Evolutionary conservation across 1,139 yeast genomes (phyloP).

Genomic region (Diutina sp.): DNA sequence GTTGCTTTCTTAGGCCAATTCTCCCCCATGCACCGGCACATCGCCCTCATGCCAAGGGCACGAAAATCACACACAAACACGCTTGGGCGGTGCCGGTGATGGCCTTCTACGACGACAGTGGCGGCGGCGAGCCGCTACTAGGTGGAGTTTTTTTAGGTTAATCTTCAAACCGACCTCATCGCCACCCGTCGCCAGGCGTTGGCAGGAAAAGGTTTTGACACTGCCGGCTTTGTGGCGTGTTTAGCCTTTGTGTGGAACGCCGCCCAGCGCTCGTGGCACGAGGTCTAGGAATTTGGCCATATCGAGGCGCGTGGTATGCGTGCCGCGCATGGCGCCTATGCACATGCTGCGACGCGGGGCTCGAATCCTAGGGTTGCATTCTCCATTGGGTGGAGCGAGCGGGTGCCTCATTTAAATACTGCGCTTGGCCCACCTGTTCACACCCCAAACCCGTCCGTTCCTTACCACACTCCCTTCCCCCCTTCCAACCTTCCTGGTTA

Average conservation of each 20-base stretch:
- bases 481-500: neutral
- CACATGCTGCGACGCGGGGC: neutral
- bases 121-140: no score
- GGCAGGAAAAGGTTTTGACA: neutral
- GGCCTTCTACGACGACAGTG: no score
- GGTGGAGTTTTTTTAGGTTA: no score
- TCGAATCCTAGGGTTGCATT: neutral
- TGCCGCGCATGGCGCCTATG: neutral
- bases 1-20: no score
- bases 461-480: constrained; percentile 2
- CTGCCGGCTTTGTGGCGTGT: neutral
- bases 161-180: no score
- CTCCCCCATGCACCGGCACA: no score
- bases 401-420: neutral
- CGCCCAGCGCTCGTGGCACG: no score
- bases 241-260: neutral
- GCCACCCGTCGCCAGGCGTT: no score
- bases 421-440: neutral
- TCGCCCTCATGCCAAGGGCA: no score
- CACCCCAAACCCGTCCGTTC: constrained; percentile 1
- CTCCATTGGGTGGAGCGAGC: neutral
- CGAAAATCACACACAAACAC: no score
- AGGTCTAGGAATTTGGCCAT: neutral
- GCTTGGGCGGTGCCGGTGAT: no score
- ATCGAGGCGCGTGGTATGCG: neutral